phyloP scores from a whole-genome alignment of 192 early-diverging fungal genomes.

The Chytriomyces sp. region DNA sequence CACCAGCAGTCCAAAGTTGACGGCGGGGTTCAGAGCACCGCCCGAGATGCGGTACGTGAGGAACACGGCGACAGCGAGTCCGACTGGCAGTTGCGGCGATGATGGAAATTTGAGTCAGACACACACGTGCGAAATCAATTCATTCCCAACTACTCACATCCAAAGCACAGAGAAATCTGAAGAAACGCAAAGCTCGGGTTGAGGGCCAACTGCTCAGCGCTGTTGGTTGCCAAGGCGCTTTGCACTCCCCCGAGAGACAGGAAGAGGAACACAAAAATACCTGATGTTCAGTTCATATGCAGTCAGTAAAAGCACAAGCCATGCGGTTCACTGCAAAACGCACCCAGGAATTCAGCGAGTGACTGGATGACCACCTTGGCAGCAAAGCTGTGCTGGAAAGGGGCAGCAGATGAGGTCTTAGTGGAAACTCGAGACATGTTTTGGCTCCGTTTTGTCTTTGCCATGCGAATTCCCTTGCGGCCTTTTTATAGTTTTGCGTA shows the following conservation, averaged over 20 bases:
- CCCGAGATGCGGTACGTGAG: conserved; percentile 63
- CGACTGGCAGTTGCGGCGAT: background rate
- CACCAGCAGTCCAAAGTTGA: conserved; percentile 61
- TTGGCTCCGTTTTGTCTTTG: no score
- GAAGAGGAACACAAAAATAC: conserved; percentile 46
- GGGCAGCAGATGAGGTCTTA: conserved; percentile 4
- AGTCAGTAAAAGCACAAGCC: background rate
- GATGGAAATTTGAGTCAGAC: background rate
- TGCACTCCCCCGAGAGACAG: conserved; percentile 38
- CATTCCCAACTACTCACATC: conserved; percentile 21
- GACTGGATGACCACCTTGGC: conserved; percentile 25
- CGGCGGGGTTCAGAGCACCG: conserved; percentile 69
- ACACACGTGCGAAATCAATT: conserved; percentile 5
- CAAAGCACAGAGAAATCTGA: conserved; percentile 45
- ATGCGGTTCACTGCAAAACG: background rate
- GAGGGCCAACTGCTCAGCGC: background rate
- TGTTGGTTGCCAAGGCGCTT: conserved; percentile 22
- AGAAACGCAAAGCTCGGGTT: conserved; percentile 27
- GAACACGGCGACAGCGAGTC: conserved; percentile 50
- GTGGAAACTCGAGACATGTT: background rate
- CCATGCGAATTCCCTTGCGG: no score
- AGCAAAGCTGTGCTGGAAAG: background rate
- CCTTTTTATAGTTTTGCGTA: no score
- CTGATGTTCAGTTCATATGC: background rate
- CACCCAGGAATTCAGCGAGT: conserved; percentile 15